Conservation (phyloP, 257 asterid species). For the Verbascum thapsus region DNA sequence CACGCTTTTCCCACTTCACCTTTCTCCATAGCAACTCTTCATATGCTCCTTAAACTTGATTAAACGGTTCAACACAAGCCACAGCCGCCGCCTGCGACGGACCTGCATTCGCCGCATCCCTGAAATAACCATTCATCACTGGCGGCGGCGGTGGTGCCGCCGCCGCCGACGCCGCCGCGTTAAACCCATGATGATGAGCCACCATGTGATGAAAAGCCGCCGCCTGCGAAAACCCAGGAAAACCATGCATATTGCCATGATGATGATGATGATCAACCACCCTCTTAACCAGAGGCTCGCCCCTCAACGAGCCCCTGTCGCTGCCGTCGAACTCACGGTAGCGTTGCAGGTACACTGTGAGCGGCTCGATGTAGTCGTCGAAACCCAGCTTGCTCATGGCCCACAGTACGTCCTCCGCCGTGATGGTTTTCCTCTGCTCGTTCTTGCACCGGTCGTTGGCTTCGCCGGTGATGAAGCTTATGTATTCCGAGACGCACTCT, state of each 20-base stretch:
- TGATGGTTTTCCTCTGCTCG: slow-evolving; percentile 94
- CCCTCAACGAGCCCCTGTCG: slow-evolving; percentile 62
- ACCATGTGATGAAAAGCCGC: slow-evolving; percentile 50
- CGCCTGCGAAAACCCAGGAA: slow-evolving; percentile 34
- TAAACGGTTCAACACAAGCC: slow-evolving; percentile 45
- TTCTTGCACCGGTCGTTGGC: slow-evolving; percentile 92
- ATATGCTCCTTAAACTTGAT: slow-evolving; percentile 57
- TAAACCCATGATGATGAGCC: slow-evolving; percentile 56
- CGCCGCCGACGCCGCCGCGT: too few species aligned
- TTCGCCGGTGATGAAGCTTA: slow-evolving; percentile 91
- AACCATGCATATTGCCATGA: slow-evolving; percentile 40
- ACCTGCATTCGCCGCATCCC: slow-evolving; percentile 49
- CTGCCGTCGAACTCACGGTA: slow-evolving; percentile 77
- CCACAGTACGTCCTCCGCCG: slow-evolving; percentile 93
- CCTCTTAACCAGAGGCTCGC: slow-evolving; percentile 62
- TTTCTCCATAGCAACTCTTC: slow-evolving; percentile 14
- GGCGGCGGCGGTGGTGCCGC: too few species aligned
- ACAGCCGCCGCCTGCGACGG: slow-evolving; percentile 53
- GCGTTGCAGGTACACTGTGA: slow-evolving; percentile 77
- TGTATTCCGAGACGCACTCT: slow-evolving; percentile 91
- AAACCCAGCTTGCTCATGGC: slow-evolving; percentile 96
- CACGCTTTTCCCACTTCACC: too few species aligned
- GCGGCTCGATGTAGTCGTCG: slow-evolving; percentile 86
- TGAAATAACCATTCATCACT: slow-evolving; percentile 54
- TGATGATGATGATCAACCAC: too few species aligned